phyloP scores from a whole-genome alignment of 495 filamentous ascomycete species.

The Hypomontagnella monticulosa region DNA sequence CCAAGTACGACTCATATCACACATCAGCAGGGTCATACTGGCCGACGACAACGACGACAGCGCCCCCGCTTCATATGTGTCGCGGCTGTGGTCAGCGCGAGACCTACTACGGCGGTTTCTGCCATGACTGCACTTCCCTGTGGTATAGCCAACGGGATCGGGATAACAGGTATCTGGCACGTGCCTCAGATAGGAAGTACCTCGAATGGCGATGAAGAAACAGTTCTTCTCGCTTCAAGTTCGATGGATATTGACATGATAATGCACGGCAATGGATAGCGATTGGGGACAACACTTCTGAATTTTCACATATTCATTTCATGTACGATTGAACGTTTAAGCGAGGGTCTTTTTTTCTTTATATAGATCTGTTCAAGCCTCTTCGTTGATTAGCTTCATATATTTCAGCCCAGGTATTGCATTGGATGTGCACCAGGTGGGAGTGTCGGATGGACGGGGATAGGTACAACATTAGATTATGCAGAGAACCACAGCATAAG shows the following conservation, averaged over 20 bases:
- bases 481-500: too few species aligned
- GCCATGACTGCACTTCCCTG: constrained; percentile 28
- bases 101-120: constrained; percentile 28
- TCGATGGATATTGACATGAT: neutral
- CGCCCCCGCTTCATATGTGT: constrained; percentile 10
- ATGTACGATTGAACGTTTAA: too few species aligned
- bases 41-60: neutral
- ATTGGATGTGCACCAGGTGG: too few species aligned
- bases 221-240: neutral
- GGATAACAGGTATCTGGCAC: constrained; percentile 2
- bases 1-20: constrained; percentile 49
- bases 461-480: too few species aligned
- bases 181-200: constrained; percentile 11
- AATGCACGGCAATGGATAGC: neutral
- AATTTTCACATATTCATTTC: too few species aligned
- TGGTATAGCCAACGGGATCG: constrained; percentile 2
- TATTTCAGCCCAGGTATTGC: too few species aligned
- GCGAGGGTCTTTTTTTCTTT: too few species aligned
- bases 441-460: too few species aligned
- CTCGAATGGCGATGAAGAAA: constrained; percentile 26
- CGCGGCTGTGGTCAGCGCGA: constrained; percentile 28
- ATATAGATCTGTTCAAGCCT: too few species aligned
- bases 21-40: neutral
- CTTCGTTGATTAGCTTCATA: too few species aligned
- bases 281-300: too few species aligned